These are phyloP conservation scores for Alternaria gansuensis DNA, from an alignment of 2,329 filamentous ascomycete species.

Conservation along the genomic window DNA sequence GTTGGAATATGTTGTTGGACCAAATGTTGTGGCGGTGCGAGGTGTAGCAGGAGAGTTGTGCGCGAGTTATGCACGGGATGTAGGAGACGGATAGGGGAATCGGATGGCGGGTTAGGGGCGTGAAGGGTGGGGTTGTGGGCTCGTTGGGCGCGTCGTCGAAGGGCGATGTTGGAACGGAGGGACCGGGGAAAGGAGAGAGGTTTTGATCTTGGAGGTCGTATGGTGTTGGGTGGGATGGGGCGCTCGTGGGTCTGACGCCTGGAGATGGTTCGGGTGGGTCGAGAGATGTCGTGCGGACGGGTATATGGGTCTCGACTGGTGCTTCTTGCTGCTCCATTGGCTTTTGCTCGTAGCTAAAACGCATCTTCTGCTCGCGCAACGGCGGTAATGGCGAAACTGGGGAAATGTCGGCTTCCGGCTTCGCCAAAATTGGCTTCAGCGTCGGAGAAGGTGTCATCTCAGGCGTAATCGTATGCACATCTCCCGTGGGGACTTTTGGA, in stretches of 20 bases:
- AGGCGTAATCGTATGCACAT: slow-evolving; percentile 40
- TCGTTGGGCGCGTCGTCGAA: slow-evolving; percentile 2
- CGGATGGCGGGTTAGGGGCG: slow-evolving; percentile 33
- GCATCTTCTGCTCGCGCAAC: slow-evolving; percentile 28
- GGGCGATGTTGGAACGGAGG: slow-evolving; percentile 16
- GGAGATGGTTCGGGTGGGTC: slow-evolving; percentile 17
- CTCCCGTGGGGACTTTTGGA: slow-evolving; percentile 27
- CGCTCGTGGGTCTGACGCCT: slow-evolving; percentile 7
- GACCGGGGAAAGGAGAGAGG: slow-evolving; percentile 19
- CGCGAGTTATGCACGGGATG: slow-evolving; percentile 41
- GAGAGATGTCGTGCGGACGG: slow-evolving; percentile 23
- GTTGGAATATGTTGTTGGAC: slow-evolving; percentile 45
- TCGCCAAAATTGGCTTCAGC: slow-evolving; percentile 27
- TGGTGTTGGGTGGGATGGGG: slow-evolving; percentile 10
- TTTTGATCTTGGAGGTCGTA: slow-evolving; percentile 2
- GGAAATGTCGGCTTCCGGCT: slow-evolving; percentile 30
- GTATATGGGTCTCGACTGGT: slow-evolving; percentile 12
- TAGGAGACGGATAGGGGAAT: slow-evolving; percentile 24
- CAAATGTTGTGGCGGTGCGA: slow-evolving; percentile 40
- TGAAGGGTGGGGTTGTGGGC: slow-evolving; percentile 23
- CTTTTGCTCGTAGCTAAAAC: slow-evolving; percentile 41
- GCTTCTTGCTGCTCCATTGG: slow-evolving; percentile 6
- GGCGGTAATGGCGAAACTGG: slow-evolving; percentile 35
- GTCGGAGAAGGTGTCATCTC: slow-evolving; percentile 44
- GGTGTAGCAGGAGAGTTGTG: slow-evolving; percentile 48